Base-by-base conservation (phyloP, 768 basidiomycete genomes). In the Porpolomopsis calyptriformis region DNA sequence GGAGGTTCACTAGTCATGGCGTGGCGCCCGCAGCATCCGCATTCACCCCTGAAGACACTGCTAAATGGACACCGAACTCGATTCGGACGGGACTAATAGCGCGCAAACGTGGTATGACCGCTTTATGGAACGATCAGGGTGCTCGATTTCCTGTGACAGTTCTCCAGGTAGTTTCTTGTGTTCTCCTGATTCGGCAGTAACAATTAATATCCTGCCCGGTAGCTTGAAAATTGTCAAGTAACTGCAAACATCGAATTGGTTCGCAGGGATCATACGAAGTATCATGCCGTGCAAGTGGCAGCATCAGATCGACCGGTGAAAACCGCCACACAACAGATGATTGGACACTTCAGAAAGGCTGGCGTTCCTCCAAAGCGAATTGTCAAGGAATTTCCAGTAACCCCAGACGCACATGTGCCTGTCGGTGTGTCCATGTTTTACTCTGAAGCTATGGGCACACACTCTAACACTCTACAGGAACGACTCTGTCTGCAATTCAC, bases 31-130 rank as follows among this genome's bases (percentile, higher is more conserved):
- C 62, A 25, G 52, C 62, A 3, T 52, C 63, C 61, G 43, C 54
- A 53, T 19, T 55, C 19, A 49, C 48, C 25, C 48, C 54, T 48
- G 43, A 46, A 31, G 52, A 63, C n/a, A 24, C 67, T 31, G 49
- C 69, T 9, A 82, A 85, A 74, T 96, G 93, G 93, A 79, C 79
- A 4, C 81, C 93, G 39, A 70, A 74, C 49, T 91, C 89, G 5
- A 75, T 85, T 52, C 77, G 96, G 47, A 94, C 92, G 0, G 96
- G 96, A 6, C 70, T 96, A 51, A 84, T 99, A 61, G 94, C 91
- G 20, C 76, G 84, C 48, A 99, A 99, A 70, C 80, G 90, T 46
- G 96, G 96, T 37, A 98, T 98, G 96, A 85, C 88, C 8, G 77
- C 77, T 11, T 67, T 98, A 57, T 98, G 90, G 88, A 87, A 92